Base-by-base conservation (phyloP, 2,329 filamentous ascomycete species). In the Aspergillus sp. region DNA sequence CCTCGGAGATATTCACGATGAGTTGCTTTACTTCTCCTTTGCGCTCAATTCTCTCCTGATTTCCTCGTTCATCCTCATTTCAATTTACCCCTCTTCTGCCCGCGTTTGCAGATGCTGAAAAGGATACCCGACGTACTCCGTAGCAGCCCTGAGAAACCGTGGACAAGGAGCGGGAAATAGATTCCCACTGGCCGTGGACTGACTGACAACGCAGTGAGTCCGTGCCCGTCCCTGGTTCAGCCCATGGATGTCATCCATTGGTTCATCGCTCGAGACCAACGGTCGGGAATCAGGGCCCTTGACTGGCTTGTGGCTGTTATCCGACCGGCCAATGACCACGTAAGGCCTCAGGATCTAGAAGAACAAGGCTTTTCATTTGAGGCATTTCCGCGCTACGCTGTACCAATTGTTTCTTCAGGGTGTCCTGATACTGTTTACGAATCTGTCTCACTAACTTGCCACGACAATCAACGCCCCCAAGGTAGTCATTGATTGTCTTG, bases 221-320 rank as follows among this genome's bases (percentile, higher is more conserved):
- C 47, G 47, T 50, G 47, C 47, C 47, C 25, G 47, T 50, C 47
- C 47, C 47, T 50, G 47, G 47, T 30, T 50, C 47, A 11, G 25
- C 10, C 25, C 47, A n/a, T 36, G 32, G 32, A 36, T 10, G 15
- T 50, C 25, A 27, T 30, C 25, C 47, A 50, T 50, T 50, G 47
- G 47, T 32, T 27, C 25, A 32, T 50, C 25, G 8, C 8, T 17
- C 5, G 25, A 50, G 27, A 50, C 47, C 47, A 50, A 50, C 47
- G 47, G 47, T 30, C 25, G 47, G 47, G 47, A 32, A 50, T 50
- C 47, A 50, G 47, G 47, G 47, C 47, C 47, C 25, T 50, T 50
- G 47, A 27, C 25, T 50, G 47, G 47, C 47, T 50, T 27, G 47
- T 50, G 47, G 27, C 47, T 50, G 25, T 17, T 50, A 27, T 30